Percentiles rank a stretch among this genome's conserved stretches.
Evolutionary conservation across 176 grass and related monocot species (phyloP).

Genomic region (Musa troglodytarum): DNA sequence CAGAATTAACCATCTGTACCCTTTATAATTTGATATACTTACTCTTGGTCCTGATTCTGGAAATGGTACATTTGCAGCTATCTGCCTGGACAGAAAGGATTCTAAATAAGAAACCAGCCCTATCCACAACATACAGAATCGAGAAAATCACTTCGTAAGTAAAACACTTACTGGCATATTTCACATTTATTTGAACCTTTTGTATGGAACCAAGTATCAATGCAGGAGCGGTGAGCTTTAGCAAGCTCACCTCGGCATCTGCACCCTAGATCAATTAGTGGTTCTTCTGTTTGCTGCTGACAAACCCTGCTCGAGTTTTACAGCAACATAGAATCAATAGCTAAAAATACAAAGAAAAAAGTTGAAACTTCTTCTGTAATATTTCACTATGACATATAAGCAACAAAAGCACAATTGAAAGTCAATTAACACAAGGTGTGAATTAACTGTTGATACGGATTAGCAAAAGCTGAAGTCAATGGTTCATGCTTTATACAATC

Average conservation of each 20-base stretch:
- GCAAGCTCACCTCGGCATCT: constrained; percentile 91
- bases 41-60: constrained; percentile 88
- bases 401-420: too few relatives aligned
- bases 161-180: constrained; percentile 94
- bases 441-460: too few relatives aligned
- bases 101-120: not conserved
- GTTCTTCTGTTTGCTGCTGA: constrained; percentile 87
- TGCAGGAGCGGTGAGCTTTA: constrained; percentile 86
- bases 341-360: constrained; percentile 4
- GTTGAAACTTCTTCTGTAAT: not conserved
- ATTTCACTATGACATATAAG: not conserved
- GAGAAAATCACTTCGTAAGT: not conserved
- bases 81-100: constrained; percentile 51
- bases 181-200: constrained; percentile 97
- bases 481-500: too few relatives aligned
- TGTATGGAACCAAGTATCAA: constrained; percentile 87
- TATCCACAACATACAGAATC: not conserved
- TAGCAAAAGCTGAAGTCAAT: too few relatives aligned
- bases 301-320: constrained; percentile 49
- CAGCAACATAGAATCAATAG: not conserved
- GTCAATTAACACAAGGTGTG: too few relatives aligned
- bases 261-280: constrained; percentile 86
- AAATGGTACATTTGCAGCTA: constrained; percentile 78
- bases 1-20: not conserved
- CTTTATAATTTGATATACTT: constrained; percentile 18